Evolutionary conservation across 78 protist genomes (phyloP).

Genomic region (Parvularia atlantis): DNA sequence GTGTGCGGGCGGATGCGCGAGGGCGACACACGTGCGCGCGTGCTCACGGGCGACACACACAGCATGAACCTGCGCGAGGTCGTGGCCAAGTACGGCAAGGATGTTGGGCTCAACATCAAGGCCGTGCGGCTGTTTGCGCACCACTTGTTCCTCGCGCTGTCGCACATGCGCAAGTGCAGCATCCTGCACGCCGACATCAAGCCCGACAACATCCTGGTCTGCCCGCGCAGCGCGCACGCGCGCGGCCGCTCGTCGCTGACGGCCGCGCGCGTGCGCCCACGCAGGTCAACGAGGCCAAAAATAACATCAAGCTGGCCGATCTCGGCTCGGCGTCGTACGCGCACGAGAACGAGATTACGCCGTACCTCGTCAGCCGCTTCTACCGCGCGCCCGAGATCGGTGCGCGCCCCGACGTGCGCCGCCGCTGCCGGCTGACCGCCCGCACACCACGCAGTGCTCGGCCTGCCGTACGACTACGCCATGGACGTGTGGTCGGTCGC

Average conservation of each 20-base stretch:
- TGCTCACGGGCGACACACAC: too few species aligned
- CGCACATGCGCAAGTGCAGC: constrained; percentile 30
- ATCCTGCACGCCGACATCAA: constrained; percentile 81
- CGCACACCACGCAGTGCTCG: constrained; percentile 44
- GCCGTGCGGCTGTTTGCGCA: constrained; percentile 70
- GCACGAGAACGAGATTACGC: constrained; percentile 61
- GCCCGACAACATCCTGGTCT: constrained; percentile 59
- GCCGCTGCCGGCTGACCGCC: neutral
- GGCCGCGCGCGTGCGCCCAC: neutral
- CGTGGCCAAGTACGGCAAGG: constrained; percentile 53
- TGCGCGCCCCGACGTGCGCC: neutral
- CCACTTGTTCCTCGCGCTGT: constrained; percentile 64
- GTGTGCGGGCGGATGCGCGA: too few species aligned
- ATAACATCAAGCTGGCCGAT: constrained; percentile 61
- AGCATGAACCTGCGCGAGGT: constrained; percentile 70
- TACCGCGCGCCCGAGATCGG: constrained; percentile 89
- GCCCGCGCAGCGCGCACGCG: neutral
- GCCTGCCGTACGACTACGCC: constrained; percentile 47
- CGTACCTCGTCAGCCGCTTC: constrained; percentile 70
- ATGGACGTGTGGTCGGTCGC: constrained; percentile 88
- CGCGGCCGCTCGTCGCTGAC: neutral
- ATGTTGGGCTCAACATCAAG: constrained; percentile 56
- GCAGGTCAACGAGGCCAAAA: constrained; percentile 44
- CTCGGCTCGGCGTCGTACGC: constrained; percentile 75
- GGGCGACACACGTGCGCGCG: too few species aligned